Percentiles rank a stretch among this genome's conserved stretches.
phyloP scores from a whole-genome alignment of 345 rosid species.

The Turnera subulata region DNA sequence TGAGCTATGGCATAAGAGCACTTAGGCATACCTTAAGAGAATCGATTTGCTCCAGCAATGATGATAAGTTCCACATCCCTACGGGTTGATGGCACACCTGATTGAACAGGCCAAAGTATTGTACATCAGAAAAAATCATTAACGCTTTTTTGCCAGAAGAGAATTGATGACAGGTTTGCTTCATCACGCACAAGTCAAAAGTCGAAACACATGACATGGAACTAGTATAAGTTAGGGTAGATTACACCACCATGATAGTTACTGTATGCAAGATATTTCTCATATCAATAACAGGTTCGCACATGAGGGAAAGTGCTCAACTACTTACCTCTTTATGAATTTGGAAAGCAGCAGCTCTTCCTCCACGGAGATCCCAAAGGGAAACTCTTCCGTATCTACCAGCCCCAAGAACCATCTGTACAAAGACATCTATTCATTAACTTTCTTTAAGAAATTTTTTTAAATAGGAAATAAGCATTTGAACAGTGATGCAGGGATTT shows the following conservation, averaged over 20 bases:
- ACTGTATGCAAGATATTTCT: not conserved
- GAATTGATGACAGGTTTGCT: too few species aligned
- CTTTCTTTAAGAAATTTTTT: too few species aligned
- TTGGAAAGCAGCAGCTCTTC: slow-evolving; percentile 65
- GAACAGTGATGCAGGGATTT: too few species aligned
- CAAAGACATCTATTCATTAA: slow-evolving; percentile 13
- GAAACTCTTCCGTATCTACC: slow-evolving; percentile 65
- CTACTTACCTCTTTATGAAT: slow-evolving; percentile 54
- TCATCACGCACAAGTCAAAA: too few species aligned
- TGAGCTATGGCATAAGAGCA: not conserved
- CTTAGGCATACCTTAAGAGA: slow-evolving; percentile 48
- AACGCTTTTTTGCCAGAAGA: too few species aligned
- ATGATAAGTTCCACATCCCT: slow-evolving; percentile 53
- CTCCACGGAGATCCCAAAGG: slow-evolving; percentile 93
- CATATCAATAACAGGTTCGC: not conserved
- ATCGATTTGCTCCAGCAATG: slow-evolving; percentile 59
- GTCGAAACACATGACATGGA: too few species aligned
- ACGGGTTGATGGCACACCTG: slow-evolving; percentile 58
- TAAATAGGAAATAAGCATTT: too few species aligned
- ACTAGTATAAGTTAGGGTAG: not conserved
- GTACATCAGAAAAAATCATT: not conserved
- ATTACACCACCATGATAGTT: not conserved
- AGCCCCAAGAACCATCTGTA: slow-evolving; percentile 71
- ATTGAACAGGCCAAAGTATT: slow-evolving; percentile 1
- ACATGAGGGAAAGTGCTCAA: not conserved